These are phyloP conservation scores for Botrytis cinerea DNA, from an alignment of 2,329 filamentous ascomycete species.

Conservation along the genomic window DNA sequence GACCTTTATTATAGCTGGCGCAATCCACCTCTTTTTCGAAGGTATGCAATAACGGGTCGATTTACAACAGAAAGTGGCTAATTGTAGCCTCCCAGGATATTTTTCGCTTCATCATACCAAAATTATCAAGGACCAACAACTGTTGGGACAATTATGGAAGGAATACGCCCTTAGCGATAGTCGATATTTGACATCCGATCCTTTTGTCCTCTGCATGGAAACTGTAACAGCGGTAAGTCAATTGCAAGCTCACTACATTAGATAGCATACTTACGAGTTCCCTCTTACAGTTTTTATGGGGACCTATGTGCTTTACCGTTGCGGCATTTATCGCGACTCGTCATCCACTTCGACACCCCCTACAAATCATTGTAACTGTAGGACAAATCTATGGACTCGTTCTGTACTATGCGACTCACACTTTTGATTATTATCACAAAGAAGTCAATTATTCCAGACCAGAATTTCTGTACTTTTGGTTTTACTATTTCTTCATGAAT, in stretches of 20 bases:
- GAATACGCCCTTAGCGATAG: conserved; percentile 60
- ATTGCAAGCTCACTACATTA: not conserved
- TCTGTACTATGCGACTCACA: conserved; percentile 63
- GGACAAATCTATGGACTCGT: conserved; percentile 55
- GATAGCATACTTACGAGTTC: not conserved
- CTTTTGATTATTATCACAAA: conserved; percentile 50
- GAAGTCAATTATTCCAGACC: conserved; percentile 57
- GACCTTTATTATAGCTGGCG: conserved; percentile 33
- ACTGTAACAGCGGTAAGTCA: conserved; percentile 49
- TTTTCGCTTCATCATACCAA: conserved; percentile 48
- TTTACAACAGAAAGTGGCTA: not conserved
- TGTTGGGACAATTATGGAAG: conserved; percentile 59
- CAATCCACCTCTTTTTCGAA: conserved; percentile 42
- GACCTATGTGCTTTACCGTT: conserved; percentile 57
- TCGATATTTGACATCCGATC: conserved; percentile 54
- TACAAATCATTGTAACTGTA: conserved; percentile 48
- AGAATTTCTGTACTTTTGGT: conserved; percentile 63
- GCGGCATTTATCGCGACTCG: conserved; percentile 49
- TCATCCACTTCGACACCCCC: conserved; percentile 51
- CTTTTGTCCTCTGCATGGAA: conserved; percentile 59
- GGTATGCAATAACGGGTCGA: conserved; percentile 31
- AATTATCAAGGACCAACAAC: conserved; percentile 46
- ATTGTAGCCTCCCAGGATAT: conserved; percentile 43
- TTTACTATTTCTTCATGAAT: conserved; percentile 64
- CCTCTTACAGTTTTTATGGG: conserved; percentile 53